Evolutionary conservation across 2,329 filamentous ascomycete genomes (phyloP), one percentile per base, ranked within the genome.

Genomic region (Nothopassalora personata): DNA sequence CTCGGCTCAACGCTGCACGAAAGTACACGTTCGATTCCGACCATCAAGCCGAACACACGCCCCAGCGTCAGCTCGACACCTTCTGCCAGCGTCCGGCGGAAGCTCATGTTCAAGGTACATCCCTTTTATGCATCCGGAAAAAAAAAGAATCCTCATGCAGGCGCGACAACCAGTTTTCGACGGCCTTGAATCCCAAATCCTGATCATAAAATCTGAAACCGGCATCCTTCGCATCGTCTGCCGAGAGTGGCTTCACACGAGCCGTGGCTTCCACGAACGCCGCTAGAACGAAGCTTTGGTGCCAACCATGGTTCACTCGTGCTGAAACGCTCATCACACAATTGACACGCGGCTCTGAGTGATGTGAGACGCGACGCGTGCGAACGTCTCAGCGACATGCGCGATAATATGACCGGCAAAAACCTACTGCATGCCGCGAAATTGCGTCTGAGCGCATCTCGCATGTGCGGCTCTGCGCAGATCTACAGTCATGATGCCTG

Each of bases 401-500:
- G 36, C n/a, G n/a, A n/a, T n/a, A n/a, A n/a, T n/a, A 18, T 15
- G 13, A 43, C 39, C 8, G 15, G n/a, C 39, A 15, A 43, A 13
- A n/a, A n/a, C 3, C n/a, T 5, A 43, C 39, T 15, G 39, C 39
- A 43, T 43, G 11, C 8, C 13, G 15, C 18, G 39, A 43, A 15
- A 13, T 43, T 43, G 13, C 39, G 15, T 5, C n/a, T 15, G 39
- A 43, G 39, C 39, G 18, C 4, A 43, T 43, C 13, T 43, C 13
- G 39, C 39, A 43, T 43, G 39, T 43, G 39, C 49, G 30, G 49
- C 30, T 34, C 49, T 51, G 28, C 27, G 49, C 18, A 34, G 53
- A 48, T 55, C 43, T 31, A n/a, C 39, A n/a, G 53, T 55, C 53
- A 55, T 55, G 53, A 55, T 55, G 43, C 53, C 30, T 46, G 53